These are phyloP conservation scores for Themeda triandra DNA, from an alignment of 176 grass and related monocot species.

Conservation along the genomic window DNA sequence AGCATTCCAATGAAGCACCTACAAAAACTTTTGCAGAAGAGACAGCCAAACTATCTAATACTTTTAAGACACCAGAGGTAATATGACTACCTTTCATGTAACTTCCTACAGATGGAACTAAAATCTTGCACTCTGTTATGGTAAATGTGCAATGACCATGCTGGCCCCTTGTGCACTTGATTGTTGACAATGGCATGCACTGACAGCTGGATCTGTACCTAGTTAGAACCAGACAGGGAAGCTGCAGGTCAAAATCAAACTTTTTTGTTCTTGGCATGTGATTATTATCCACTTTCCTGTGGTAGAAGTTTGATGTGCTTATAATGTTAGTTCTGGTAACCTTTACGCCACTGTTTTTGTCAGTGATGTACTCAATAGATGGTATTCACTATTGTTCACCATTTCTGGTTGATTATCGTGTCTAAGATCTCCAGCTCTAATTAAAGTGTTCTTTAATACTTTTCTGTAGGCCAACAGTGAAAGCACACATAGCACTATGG, in stretches of 20 bases:
- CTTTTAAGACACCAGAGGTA: slow-evolving; percentile 15
- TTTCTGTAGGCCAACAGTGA: slow-evolving; percentile 10
- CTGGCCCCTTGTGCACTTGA: neutral
- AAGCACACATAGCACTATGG: neutral
- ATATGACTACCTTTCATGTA: neutral
- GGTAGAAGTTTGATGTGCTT: neutral
- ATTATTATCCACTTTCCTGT: neutral
- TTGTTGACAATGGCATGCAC: neutral
- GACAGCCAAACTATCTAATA: neutral
- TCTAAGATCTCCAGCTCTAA: neutral
- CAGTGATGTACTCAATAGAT: neutral
- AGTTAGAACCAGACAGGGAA: neutral
- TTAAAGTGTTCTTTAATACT: neutral
- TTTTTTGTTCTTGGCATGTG: neutral
- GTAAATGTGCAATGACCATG: slow-evolving; percentile 1
- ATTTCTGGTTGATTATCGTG: neutral
- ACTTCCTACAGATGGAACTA: neutral
- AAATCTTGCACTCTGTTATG: neutral
- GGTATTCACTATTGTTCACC: neutral
- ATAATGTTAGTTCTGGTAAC: neutral
- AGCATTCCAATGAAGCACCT: slow-evolving; percentile 5
- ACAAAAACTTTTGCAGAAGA: neutral
- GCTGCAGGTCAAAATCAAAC: neutral
- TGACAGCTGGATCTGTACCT: neutral
- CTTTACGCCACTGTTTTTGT: neutral